A percentile compares a stretch with the other conserved stretches of the same genome.
These are phyloP conservation scores for Backusella sp. DNA, from an alignment of 192 early-diverging fungal species.

Conservation along the genomic window DNA sequence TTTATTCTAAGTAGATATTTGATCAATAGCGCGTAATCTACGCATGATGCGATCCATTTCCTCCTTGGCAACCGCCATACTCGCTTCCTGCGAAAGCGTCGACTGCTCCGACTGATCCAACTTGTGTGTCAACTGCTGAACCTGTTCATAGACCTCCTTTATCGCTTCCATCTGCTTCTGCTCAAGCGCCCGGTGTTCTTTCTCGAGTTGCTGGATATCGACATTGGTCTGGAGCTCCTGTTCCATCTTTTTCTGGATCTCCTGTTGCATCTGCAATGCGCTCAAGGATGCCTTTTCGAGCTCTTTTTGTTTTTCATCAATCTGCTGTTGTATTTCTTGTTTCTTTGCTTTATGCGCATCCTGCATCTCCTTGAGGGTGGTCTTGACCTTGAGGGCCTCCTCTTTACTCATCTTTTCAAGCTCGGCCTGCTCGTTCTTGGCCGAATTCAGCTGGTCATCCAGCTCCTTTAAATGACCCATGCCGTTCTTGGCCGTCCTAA, in stretches of 20 bases:
- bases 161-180: conserved; percentile 15
- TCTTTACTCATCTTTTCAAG: conserved; percentile 17
- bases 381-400: conserved; percentile 23
- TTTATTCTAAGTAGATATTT: neutral
- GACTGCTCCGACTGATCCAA: conserved; percentile 10
- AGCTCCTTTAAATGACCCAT: conserved; percentile 33
- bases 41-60: conserved; percentile 30
- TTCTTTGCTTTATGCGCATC: conserved; percentile 23
- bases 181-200: conserved; percentile 12
- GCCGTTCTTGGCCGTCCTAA: conserved; percentile 29
- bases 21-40: conserved; percentile 20
- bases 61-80: conserved; percentile 16
- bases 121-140: neutral
- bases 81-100: conserved; percentile 3
- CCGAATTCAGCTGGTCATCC: conserved; percentile 32
- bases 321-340: conserved; percentile 13
- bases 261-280: conserved; percentile 23
- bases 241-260: conserved; percentile 16
- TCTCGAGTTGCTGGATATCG: conserved; percentile 5
- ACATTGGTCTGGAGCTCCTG: neutral
- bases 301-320: conserved; percentile 23
- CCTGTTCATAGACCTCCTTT: conserved; percentile 14
- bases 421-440: conserved; percentile 25
- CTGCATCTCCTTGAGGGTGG: conserved; percentile 17
- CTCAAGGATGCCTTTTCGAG: conserved; percentile 17